Conservation (phyloP, 352 stramenopile species). For the Phytophthora cryptogea region DNA sequence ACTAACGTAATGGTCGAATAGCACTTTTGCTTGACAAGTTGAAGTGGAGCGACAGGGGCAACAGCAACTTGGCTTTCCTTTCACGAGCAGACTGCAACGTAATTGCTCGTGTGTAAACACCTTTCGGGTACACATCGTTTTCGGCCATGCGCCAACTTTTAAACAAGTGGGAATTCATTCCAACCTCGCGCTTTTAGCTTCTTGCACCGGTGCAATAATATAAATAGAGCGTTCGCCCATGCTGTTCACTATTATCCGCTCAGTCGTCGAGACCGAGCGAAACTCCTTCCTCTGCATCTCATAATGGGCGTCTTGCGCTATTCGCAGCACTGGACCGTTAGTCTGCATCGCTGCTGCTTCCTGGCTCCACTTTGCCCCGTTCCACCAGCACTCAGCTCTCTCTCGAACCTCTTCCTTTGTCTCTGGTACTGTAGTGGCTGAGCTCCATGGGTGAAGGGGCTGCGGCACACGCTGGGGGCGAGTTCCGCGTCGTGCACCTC, state of each 20-base stretch:
- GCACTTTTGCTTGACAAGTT: slow-evolving; percentile 21
- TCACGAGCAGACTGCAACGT: neutral
- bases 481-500: slow-evolving; percentile 69
- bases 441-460: slow-evolving; percentile 29
- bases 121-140: neutral
- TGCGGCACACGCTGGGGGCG: slow-evolving; percentile 13
- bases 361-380: slow-evolving; percentile 3
- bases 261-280: slow-evolving; percentile 9
- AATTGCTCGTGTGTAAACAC: neutral
- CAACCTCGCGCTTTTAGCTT: slow-evolving; percentile 4
- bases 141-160: neutral
- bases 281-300: slow-evolving; percentile 29
- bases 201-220: slow-evolving; percentile 4
- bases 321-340: slow-evolving; percentile 17
- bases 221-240: slow-evolving; percentile 14
- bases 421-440: slow-evolving; percentile 5
- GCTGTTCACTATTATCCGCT: neutral
- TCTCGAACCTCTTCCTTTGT: slow-evolving; percentile 2
- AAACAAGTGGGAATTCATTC: too few relatives aligned
- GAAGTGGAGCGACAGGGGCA: slow-evolving; percentile 18
- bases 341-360: slow-evolving; percentile 11
- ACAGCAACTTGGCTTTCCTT: neutral
- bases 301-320: slow-evolving; percentile 13
- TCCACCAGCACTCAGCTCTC: slow-evolving; percentile 1
- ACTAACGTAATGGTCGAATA: slow-evolving; percentile 5